Evolutionary conservation across 31 red algal genomes (phyloP), one percentile per base, ranked within the genome.

Genomic region (Odonthalia washingtoniensis): DNA sequence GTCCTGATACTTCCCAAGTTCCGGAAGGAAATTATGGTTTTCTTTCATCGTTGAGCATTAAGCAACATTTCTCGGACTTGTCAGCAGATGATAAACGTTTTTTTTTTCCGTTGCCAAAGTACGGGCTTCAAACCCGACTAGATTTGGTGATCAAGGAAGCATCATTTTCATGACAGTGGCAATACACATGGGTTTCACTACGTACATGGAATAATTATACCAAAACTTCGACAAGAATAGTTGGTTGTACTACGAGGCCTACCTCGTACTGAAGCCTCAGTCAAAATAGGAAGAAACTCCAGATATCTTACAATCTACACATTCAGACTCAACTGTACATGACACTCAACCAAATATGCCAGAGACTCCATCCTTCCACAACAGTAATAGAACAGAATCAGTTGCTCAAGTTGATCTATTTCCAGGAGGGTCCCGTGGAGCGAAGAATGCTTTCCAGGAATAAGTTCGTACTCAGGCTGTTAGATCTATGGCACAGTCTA

Each of bases 191-290:
- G 63, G n/a, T n/a, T n/a, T n/a, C n/a, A n/a, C n/a, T n/a, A n/a
- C n/a, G 75, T 3, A 63, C 84, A 16, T 18, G 53, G 40, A 3
- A 83, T 30, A 67, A 33, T 34, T 69, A 40, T 44, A 39, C 33
- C 21, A 83, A 63, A 46, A 70, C 60, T 83, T 69, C 14, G 62
- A 83, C 80, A 28, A 83, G 28, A 83, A 83, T 34, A 66, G 39
- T 5, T 83, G 80, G 80, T 21, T 40, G 27, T 66, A 34, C 4
- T 83, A 27, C 62, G 34, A 39, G 26, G 80, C 80, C 41, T 70
- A 63, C 61, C n/a, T 69, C 26, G 63, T 69, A n/a, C 32, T 40
- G 34, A 32, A 33, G 34, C 12, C 38, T 32, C 24, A 33, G 41
- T 40, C 33, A n/a, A 44, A 83, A 83, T 33, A n/a, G n/a, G n/a